Evolutionary conservation across 2,329 filamentous ascomycete genomes (phyloP), one percentile per base, ranked within the genome.

Genomic region (Fusarium proliferatum): DNA sequence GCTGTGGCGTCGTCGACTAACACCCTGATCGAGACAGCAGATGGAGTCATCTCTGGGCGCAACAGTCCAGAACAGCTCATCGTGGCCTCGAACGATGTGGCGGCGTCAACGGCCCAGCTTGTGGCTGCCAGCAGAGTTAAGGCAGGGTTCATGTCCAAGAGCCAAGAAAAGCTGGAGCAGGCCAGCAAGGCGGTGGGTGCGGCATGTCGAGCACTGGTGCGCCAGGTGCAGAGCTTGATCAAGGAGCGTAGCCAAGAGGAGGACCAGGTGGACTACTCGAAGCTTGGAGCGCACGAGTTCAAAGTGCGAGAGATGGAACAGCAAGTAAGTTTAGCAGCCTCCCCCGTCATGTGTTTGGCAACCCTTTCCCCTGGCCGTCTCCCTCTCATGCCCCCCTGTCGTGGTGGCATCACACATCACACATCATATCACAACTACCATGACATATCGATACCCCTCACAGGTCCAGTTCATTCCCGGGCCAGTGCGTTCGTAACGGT

Each of bases 271-370:
- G 96, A 99, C 82, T 99, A 98, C 83, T 87, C 89, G 48, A 94
- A 95, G 85, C 86, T 99, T 52, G 95, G 94, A 71, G 91, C 93
- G 38, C 96, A 98, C 83, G 96, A 99, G 85, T 98, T 99, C 88
- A 99, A 99, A 88, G 95, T 98, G 58, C 90, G 93, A 78, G 95
- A 99, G 86, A 99, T 99, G 96, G 96, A 99, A 86, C 96, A 99
- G 81, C 96, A 99, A 93, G 95, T 97, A 88, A 80, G 82, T 79
- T 48, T 55, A 39, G 43, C 45, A 68, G 41, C 49, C 52, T 51
- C 53, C 43, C 51, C 51, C 49, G 39, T 64, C 67, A 63, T 70
- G 43, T 69, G 59, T 69, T 69, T 69, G 67, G 39, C 66, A 57
- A 42, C 57, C 62, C 38, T 66, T 41, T 61, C 45, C 19, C 46